Conservation (phyloP, 2,329 filamentous ascomycete species). For the Rhexocercosporidium sp. region DNA sequence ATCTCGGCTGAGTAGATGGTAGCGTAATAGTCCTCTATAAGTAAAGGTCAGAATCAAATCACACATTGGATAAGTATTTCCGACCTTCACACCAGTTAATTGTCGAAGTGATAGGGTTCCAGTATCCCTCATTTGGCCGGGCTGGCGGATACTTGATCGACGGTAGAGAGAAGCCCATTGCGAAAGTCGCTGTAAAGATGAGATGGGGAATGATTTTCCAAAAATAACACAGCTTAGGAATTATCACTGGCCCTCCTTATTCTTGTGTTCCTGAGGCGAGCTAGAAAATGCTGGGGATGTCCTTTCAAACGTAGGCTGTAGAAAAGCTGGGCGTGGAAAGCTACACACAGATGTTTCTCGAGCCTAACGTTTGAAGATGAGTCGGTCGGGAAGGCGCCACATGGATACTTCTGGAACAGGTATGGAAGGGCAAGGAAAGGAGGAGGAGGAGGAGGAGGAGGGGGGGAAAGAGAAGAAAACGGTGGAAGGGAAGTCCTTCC, state of each 20-base stretch:
- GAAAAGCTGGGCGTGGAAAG: neutral
- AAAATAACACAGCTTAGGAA: neutral
- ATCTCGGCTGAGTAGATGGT: conserved; percentile 79
- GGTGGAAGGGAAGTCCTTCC: conserved; percentile 7
- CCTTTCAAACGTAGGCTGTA: conserved; percentile 4
- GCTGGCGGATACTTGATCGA: conserved; percentile 43
- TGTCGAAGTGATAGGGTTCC: conserved; percentile 43
- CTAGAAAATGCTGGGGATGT: conserved; percentile 9
- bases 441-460: neutral
- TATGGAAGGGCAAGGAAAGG: neutral
- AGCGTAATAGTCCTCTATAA: conserved; percentile 71
- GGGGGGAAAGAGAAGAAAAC: neutral
- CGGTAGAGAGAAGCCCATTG: conserved; percentile 36
- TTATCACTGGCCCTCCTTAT: neutral
- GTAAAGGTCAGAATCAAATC: conserved; percentile 13
- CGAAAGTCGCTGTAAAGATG: neutral
- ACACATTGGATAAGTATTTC: neutral
- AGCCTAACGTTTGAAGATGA: conserved; percentile 10
- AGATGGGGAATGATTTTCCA: neutral
- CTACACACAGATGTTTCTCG: conserved; percentile 2
- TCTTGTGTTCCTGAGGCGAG: neutral
- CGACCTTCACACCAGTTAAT: conserved; percentile 75
- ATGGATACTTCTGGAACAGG: neutral
- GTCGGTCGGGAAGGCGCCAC: conserved; percentile 3
- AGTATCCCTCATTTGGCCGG: conserved; percentile 40